Percentiles rank a stretch among this genome's conserved stretches.
These are phyloP conservation scores for Salix koriyanagi DNA, from an alignment of 345 rosid genomes.

Conservation along the genomic window DNA sequence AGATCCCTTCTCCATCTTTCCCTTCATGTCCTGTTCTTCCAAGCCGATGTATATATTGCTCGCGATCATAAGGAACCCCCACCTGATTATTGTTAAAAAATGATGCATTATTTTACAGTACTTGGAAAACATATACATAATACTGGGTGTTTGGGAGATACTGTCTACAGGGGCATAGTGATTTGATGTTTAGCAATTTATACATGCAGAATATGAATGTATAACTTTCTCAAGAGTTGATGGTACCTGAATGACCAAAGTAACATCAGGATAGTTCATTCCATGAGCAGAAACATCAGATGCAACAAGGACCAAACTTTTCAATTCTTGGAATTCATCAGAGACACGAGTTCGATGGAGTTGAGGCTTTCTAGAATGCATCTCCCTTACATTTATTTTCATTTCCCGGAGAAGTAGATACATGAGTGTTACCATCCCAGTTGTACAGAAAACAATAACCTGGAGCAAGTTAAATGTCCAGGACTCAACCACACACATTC, in stretches of 20 bases:
- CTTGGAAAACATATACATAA: background rate
- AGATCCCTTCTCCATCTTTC: conserved; percentile 78
- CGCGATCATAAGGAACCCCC: conserved; percentile 73
- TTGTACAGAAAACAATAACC: conserved; percentile 89
- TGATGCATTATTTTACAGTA: background rate
- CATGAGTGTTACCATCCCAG: conserved; percentile 82
- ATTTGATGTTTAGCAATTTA: background rate
- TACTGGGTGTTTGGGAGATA: background rate
- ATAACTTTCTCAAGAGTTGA: background rate
- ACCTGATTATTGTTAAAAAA: conserved; percentile 43
- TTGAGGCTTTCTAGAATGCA: conserved; percentile 90
- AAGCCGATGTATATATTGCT: conserved; percentile 81
- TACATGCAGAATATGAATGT: background rate
- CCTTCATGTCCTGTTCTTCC: conserved; percentile 92
- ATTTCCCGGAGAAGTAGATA: conserved; percentile 68
- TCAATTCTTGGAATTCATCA: conserved; percentile 81
- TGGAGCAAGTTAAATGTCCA: conserved; percentile 30
- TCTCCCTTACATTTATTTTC: conserved; percentile 83
- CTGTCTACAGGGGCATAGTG: background rate
- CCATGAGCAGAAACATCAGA: conserved; percentile 95
- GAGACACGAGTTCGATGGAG: conserved; percentile 66
- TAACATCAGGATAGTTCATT: conserved; percentile 92
- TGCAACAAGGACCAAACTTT: conserved; percentile 67
- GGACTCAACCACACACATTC: conserved; percentile 1
- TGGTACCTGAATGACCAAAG: conserved; percentile 89